Evolutionary conservation across 331 rosid species (phyloP).

Genomic region (Pyracantha coccinea): DNA sequence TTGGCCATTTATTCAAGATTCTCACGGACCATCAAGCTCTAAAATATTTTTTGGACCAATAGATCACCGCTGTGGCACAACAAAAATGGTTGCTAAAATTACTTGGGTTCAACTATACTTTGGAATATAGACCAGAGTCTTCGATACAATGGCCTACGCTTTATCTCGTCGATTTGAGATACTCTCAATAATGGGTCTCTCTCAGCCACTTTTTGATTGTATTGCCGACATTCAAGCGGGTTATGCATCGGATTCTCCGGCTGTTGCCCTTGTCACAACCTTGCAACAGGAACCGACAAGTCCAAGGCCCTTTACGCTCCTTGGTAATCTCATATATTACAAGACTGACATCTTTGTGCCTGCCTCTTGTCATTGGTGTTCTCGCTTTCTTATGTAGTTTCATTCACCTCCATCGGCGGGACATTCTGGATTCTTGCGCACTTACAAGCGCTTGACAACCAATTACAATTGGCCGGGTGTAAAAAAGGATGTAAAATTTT

Average conservation of each 20-base stretch:
- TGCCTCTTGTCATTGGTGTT: neutral
- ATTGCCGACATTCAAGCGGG: neutral
- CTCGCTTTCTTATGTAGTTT: neutral
- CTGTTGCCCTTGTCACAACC: no score
- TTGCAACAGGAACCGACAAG: no score
- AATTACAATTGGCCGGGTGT: neutral
- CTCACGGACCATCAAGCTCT: neutral
- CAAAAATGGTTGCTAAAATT: neutral
- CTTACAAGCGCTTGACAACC: neutral
- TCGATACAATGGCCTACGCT: neutral
- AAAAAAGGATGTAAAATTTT: neutral
- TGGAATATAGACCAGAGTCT: neutral
- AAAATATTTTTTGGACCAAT: neutral
- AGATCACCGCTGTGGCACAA: neutral
- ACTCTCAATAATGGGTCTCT: neutral
- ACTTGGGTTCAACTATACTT: neutral
- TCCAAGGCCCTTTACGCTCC: no score
- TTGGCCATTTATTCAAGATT: neutral
- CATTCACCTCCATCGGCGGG: no score
- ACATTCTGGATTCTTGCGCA: neutral
- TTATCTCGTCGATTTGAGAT: fast-evolving
- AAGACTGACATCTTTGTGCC: neutral
- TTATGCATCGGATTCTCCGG: neutral
- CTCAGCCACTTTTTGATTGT: neutral
- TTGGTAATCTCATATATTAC: neutral